A percentile compares a stretch with the other conserved stretches of the same genome.
Evolutionary conservation across 2,329 filamentous ascomycete species (phyloP).

Genomic region (Cytospora piceae): DNA sequence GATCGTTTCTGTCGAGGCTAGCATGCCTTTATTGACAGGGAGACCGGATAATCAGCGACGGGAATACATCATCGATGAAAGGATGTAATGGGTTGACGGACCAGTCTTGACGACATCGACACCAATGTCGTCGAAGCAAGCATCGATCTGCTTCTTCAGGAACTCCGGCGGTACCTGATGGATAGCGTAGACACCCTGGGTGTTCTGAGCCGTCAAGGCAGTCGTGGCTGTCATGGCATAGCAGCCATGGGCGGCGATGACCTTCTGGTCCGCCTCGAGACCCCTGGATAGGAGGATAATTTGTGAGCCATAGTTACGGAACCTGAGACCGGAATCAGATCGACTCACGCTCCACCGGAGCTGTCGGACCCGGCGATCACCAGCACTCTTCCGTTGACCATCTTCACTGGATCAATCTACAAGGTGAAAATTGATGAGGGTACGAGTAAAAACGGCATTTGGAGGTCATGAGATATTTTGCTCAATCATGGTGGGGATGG

Average conservation of each 20-base stretch:
- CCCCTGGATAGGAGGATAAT: slow-evolving; percentile 60
- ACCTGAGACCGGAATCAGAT: neutral
- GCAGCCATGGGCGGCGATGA: slow-evolving; percentile 86
- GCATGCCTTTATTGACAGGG: slow-evolving; percentile 66
- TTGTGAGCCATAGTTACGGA: slow-evolving; percentile 10
- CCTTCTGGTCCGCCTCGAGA: slow-evolving; percentile 94
- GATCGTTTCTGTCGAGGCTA: slow-evolving; percentile 74
- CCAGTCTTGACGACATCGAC: slow-evolving; percentile 92
- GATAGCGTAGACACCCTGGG: slow-evolving; percentile 78
- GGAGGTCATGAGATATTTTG: neutral
- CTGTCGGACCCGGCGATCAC: slow-evolving; percentile 89
- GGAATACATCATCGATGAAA: neutral
- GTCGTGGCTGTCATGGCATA: slow-evolving; percentile 97
- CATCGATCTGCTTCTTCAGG: slow-evolving; percentile 82
- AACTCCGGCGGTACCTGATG: slow-evolving; percentile 79
- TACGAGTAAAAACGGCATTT: neutral
- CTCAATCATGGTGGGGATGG: slow-evolving; percentile 3
- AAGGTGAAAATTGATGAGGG: neutral
- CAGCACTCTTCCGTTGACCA: slow-evolving; percentile 61
- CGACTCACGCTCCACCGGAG: slow-evolving; percentile 81
- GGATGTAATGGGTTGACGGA: slow-evolving; percentile 42
- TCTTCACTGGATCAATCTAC: slow-evolving; percentile 34
- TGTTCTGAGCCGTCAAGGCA: slow-evolving; percentile 95
- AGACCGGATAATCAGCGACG: neutral
- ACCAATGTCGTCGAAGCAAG: slow-evolving; percentile 80